A percentile compares a stretch with the other conserved stretches of the same genome.
Conservation (phyloP, 495 filamentous ascomycete genomes). For the Hypoxylon perforatum region DNA sequence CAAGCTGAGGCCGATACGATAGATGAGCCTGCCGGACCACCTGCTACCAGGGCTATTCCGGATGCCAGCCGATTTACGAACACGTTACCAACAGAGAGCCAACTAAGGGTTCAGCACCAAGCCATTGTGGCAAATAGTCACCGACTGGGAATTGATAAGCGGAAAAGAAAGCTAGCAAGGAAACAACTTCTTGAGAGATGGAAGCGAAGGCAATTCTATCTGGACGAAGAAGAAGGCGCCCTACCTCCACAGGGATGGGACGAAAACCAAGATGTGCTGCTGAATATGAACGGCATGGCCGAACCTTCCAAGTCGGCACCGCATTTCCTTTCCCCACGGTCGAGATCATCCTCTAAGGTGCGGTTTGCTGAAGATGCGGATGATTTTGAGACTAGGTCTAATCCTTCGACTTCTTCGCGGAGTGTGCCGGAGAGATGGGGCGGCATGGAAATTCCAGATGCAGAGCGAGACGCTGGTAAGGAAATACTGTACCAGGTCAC, state of each 20-base stretch:
- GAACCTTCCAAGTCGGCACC: constrained; percentile 54
- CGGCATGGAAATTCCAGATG: constrained; percentile 82
- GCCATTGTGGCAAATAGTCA: constrained; percentile 33
- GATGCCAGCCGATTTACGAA: constrained; percentile 46
- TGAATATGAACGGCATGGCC: constrained; percentile 50
- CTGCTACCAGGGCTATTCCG: constrained; percentile 24
- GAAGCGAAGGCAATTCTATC: constrained; percentile 78
- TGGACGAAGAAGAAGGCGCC: constrained; percentile 82
- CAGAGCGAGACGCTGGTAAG: constrained; percentile 83
- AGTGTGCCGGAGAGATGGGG: constrained; percentile 87
- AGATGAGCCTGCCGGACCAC: constrained; percentile 7
- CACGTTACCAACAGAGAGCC: constrained; percentile 42
- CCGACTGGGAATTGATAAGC: constrained; percentile 34
- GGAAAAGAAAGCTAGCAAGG: constrained; percentile 48
- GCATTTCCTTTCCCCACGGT: constrained; percentile 69
- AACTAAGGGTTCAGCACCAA: constrained; percentile 38
- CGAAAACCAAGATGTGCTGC: constrained; percentile 68
- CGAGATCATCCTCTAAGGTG: constrained; percentile 85
- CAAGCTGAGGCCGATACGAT: constrained; percentile 12
- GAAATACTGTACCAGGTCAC: constrained; percentile 91
- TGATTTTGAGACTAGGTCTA: constrained; percentile 79
- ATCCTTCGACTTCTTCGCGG: constrained; percentile 81
- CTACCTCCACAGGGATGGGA: constrained; percentile 71
- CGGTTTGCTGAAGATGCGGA: constrained; percentile 80
- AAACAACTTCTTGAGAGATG: constrained; percentile 75